Evolutionary conservation across 2,329 filamentous ascomycete genomes (phyloP).

Genomic region (Blastomyces percursus): DNA sequence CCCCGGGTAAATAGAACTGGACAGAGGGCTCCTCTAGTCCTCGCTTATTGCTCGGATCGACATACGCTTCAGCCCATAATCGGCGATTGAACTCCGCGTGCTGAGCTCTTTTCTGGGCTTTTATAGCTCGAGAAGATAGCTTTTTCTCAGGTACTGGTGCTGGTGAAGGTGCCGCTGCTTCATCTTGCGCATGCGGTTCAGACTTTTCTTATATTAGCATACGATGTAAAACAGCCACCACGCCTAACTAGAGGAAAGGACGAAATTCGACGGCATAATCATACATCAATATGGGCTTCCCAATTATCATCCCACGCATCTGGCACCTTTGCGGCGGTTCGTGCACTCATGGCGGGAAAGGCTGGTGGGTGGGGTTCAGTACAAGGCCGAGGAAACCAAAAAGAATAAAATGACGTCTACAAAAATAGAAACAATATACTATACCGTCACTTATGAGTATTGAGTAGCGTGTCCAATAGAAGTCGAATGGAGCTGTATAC

Average conservation of each 20-base stretch:
- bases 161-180: constrained; percentile 12
- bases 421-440: neutral
- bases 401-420: neutral
- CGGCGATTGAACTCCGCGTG: constrained; percentile 76
- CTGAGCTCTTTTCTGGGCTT: constrained; percentile 64
- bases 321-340: constrained; percentile 46
- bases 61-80: constrained; percentile 79
- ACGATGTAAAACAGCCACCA: neutral
- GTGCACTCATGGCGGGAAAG: constrained; percentile 25
- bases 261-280: constrained; percentile 11
- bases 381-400: neutral
- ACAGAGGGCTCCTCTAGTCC: neutral
- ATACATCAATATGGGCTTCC: constrained; percentile 65
- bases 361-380: no score
- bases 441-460: neutral
- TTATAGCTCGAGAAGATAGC: constrained; percentile 48
- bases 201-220: constrained; percentile 17
- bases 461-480: neutral
- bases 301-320: constrained; percentile 91
- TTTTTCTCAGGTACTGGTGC: constrained; percentile 27
- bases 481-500: neutral
- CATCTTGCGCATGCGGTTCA: constrained; percentile 15
- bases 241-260: neutral
- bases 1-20: neutral
- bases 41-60: neutral